Evolutionary conservation across 1,139 yeast species (phyloP), one percentile per base, ranked within the genome.

Genomic region (Hyphopichia buzzinii): DNA sequence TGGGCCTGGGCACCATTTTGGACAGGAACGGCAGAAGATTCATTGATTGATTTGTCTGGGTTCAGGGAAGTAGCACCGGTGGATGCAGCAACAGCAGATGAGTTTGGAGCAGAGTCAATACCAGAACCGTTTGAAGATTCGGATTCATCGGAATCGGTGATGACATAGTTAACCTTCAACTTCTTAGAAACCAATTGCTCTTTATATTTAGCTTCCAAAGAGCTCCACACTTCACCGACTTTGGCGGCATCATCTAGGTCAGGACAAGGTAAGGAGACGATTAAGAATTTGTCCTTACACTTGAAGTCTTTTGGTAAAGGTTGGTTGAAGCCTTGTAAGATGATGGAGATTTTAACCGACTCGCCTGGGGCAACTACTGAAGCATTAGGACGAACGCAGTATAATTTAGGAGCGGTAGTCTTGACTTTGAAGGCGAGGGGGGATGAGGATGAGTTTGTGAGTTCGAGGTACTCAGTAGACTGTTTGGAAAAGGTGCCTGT

Each of bases 351-450:
- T 40, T 84, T 79, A 37, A 81, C 68, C 10, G 81, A 63, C 44
- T 78, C 77, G 27, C 95, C 94, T 11, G 97, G 92, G 29, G 71
- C 74, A 39, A 92, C 72, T 29, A 84, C 65, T 19, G 95, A 79
- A 39, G 97, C 94, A 61, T 90, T 92, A 41, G 98, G 98, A 64
- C 96, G 83, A 38, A 92, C 97, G 62, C 96, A 87, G 70, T 90
- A 87, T 59, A 88, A 74, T 62, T 87, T 90, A 41, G 99, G 99
- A 11, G 97, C 97, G 8, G 99, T 92, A 34, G 99, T 92, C 67
- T 92, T 94, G 55, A 94, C 97, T 70, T 94, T 94, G 73, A 88
- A 92, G 23, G 96, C 96, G 54, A 78, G 65, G 34, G 84, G 74
- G 28, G 79, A 67, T 23, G 66, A 59, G 17, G 87, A 64, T 39